Evolutionary conservation across 2,329 filamentous ascomycete species (phyloP).

Genomic region (Claviceps pazoutovae): DNA sequence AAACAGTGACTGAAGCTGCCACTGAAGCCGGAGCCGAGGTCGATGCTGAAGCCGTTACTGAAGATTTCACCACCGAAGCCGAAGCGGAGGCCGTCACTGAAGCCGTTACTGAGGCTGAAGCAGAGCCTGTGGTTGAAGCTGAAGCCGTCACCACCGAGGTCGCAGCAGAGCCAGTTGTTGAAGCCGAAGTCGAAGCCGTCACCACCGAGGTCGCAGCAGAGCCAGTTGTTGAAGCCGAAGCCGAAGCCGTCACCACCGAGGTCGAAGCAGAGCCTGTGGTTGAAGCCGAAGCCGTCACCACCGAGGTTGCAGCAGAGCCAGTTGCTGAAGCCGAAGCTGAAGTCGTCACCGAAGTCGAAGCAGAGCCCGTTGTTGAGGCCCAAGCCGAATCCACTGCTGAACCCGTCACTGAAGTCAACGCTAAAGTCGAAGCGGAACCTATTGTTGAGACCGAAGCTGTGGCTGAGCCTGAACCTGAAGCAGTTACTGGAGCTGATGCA

Average conservation of each 20-base stretch:
- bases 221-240: not conserved
- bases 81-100: slow-evolving; percentile 1
- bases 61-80: not conserved
- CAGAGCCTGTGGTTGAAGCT: not conserved
- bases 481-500: not conserved
- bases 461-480: not conserved
- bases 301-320: too few relatives aligned
- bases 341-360: not conserved
- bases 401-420: not conserved
- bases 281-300: not conserved
- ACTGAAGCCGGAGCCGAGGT: not conserved
- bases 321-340: not conserved
- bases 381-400: not conserved
- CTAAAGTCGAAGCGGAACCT: not conserved
- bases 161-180: not conserved
- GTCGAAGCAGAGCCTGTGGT: too few relatives aligned
- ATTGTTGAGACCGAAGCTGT: not conserved
- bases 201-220: not conserved
- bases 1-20: not conserved
- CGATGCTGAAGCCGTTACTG: not conserved
- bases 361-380: too few relatives aligned
- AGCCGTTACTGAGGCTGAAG: not conserved
- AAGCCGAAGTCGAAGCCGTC: not conserved
- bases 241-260: not conserved
- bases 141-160: not conserved